Conservation (phyloP, 495 filamentous ascomycete genomes). For the Hyaloscypha variabilis region DNA sequence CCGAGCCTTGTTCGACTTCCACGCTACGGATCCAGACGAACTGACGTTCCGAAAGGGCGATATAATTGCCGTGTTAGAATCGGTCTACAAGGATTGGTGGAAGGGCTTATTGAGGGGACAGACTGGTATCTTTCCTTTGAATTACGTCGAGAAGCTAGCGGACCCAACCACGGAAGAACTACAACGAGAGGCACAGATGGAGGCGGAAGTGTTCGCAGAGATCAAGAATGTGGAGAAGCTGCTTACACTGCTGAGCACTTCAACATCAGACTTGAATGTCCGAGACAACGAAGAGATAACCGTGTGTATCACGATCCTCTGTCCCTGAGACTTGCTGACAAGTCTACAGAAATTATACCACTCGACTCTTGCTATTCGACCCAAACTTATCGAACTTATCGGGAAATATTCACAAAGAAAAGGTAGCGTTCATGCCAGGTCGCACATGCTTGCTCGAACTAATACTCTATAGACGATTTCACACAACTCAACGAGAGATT, state of each 20-base stretch:
- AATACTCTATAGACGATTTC: constrained; percentile 74
- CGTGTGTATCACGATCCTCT: constrained; percentile 40
- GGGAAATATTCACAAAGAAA: constrained; percentile 99
- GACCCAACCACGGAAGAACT: constrained; percentile 95
- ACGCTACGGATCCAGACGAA: constrained; percentile 90
- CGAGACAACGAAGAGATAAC: constrained; percentile 94
- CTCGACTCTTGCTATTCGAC: constrained; percentile 88
- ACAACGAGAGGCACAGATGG: constrained; percentile 95
- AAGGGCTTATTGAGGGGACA: constrained; percentile 92
- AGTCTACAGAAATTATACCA: constrained; percentile 76
- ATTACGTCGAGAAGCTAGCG: constrained; percentile 96
- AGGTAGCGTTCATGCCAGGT: constrained; percentile 52
- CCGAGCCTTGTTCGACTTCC: constrained; percentile 91
- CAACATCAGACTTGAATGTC: constrained; percentile 81
- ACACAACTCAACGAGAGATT: constrained; percentile 99
- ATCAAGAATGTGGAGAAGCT: constrained; percentile 99
- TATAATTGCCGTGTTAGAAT: constrained; percentile 95
- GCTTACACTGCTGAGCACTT: constrained; percentile 91
- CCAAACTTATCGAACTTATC: constrained; percentile 96
- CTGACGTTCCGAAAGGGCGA: constrained; percentile 96
- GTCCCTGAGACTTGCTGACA: constrained; percentile 12
- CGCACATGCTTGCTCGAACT: background rate
- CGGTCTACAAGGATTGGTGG: constrained; percentile 99
- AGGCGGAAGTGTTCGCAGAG: constrained; percentile 95
- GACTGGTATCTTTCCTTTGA: constrained; percentile 96